Evolutionary conservation across 179 eudicot species (phyloP).

Genomic region (Actinidia chinensis): DNA sequence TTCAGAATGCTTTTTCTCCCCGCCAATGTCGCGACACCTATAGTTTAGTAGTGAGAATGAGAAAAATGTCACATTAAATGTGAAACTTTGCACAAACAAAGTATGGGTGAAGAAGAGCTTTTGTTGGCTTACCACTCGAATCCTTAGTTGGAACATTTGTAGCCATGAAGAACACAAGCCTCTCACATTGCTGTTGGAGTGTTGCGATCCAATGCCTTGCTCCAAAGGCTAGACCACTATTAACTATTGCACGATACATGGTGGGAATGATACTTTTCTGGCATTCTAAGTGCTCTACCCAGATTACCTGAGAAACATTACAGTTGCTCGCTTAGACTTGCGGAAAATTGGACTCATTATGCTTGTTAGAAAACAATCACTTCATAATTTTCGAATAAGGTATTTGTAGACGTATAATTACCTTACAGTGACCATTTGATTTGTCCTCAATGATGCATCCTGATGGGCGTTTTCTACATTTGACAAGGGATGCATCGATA

Average conservation of each 20-base stretch:
- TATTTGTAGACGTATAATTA: constrained; percentile 17
- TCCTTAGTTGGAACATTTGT: constrained; percentile 95
- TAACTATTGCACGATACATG: constrained; percentile 71
- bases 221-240: constrained; percentile 89
- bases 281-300: constrained; percentile 95
- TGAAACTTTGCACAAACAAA: background rate
- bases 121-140: constrained; percentile 54
- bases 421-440: constrained; percentile 96
- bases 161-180: constrained; percentile 85
- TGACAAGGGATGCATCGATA: constrained; percentile 66
- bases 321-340: background rate
- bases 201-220: constrained; percentile 94
- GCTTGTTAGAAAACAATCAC: background rate
- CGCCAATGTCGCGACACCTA: constrained; percentile 85
- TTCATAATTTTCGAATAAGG: background rate
- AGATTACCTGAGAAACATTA: constrained; percentile 56
- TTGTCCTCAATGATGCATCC: constrained; percentile 96
- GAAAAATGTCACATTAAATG: background rate
- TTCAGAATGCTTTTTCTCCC: constrained; percentile 92
- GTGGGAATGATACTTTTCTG: constrained; percentile 64
- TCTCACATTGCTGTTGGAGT: constrained; percentile 86
- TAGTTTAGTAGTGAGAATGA: constrained; percentile 8
- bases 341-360: background rate
- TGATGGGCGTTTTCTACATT: constrained; percentile 85
- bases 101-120: background rate